Conservation (phyloP, 768 basidiomycete genomes). For the Pisolithus sp. region DNA sequence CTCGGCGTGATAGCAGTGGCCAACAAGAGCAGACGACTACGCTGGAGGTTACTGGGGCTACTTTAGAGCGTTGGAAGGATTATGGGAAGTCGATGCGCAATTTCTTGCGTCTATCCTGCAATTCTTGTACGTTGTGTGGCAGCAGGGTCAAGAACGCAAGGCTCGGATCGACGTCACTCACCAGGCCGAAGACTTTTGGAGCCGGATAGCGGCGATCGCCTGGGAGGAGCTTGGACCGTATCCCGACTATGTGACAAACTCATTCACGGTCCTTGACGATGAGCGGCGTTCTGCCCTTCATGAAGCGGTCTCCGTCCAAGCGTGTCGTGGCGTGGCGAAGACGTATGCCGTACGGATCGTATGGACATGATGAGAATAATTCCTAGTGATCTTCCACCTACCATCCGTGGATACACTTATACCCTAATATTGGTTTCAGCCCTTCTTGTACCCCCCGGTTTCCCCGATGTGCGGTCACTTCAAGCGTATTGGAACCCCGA, state of each 20-base stretch:
- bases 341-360: no score
- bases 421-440: no score
- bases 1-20: conserved; percentile 12
- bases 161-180: conserved; percentile 49
- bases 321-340: no score
- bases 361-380: no score
- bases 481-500: no score
- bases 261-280: conserved; percentile 34
- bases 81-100: conserved; percentile 74
- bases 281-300: conserved; percentile 48
- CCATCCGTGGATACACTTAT: no score
- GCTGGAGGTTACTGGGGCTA: conserved; percentile 58
- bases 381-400: no score
- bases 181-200: conserved; percentile 61
- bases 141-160: conserved; percentile 72
- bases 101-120: conserved; percentile 66
- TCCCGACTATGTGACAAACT: conserved; percentile 57
- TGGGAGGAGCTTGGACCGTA: conserved; percentile 66
- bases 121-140: conserved; percentile 76
- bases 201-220: conserved; percentile 54
- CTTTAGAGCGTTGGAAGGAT: conserved; percentile 63
- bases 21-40: conserved; percentile 46
- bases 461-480: no score
- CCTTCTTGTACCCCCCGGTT: no score
- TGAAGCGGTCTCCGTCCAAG: conserved; percentile 43